Conservation (phyloP, 2,329 filamentous ascomycete species). For the Aspergillus fijiensis region DNA sequence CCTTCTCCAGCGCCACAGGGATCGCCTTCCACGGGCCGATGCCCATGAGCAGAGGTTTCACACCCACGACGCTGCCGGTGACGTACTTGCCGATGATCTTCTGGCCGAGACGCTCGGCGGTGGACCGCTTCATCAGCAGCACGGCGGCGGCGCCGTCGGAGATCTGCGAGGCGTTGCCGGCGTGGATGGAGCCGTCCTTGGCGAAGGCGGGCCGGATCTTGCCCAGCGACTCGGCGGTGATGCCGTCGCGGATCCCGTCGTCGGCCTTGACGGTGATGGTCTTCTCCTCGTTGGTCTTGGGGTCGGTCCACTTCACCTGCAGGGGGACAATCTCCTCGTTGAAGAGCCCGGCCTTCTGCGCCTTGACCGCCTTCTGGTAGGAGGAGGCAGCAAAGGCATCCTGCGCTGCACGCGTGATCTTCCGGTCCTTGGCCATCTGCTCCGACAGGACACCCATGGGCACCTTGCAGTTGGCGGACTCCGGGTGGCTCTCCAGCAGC, state of each 20-base stretch:
- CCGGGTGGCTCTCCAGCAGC: constrained; percentile 74
- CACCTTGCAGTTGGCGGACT: constrained; percentile 94
- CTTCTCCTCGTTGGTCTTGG: constrained; percentile 83
- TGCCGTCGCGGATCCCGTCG: constrained; percentile 80
- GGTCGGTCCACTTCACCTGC: constrained; percentile 83
- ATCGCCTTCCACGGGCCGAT: constrained; percentile 95
- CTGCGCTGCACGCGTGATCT: constrained; percentile 69
- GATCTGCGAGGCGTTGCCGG: constrained; percentile 93
- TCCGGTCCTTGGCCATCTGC: constrained; percentile 85
- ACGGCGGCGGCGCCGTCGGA: constrained; percentile 95
- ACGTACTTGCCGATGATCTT: constrained; percentile 91
- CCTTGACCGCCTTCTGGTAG: constrained; percentile 84
- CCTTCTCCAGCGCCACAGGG: constrained; percentile 83
- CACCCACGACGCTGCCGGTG: constrained; percentile 78
- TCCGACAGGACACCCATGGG: constrained; percentile 94
- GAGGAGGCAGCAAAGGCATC: constrained; percentile 92
- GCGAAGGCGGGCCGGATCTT: constrained; percentile 91
- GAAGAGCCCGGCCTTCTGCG: constrained; percentile 87
- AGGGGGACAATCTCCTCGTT: constrained; percentile 86
- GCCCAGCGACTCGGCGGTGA: constrained; percentile 81
- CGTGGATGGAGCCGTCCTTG: constrained; percentile 91
- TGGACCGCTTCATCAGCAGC: constrained; percentile 90
- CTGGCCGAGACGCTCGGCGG: constrained; percentile 84
- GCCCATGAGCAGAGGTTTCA: constrained; percentile 92
- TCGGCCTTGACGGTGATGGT: constrained; percentile 80